Evolutionary conservation across 108 stramenopile genomes (phyloP).

Genomic region (Nannochloropsis gaditana): DNA sequence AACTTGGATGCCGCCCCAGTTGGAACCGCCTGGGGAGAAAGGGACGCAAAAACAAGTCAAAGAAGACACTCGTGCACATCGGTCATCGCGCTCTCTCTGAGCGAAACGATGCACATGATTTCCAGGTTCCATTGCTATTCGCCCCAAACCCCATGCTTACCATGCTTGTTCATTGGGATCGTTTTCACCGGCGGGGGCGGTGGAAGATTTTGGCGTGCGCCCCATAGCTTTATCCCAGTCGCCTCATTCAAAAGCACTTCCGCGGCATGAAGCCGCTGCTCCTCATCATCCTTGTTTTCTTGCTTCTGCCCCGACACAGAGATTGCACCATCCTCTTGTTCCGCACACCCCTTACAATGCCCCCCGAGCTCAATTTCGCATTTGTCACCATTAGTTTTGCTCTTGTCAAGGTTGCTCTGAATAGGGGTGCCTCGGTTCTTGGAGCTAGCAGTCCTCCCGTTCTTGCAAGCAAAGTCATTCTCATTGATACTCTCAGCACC

Average conservation of each 20-base stretch:
- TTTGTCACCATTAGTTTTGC: not conserved
- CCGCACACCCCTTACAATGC: not conserved
- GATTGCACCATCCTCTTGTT: not conserved
- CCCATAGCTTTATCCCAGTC: not conserved
- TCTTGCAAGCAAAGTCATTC: no score
- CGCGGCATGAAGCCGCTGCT: not conserved
- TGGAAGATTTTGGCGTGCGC: no score
- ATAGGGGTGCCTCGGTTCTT: not conserved
- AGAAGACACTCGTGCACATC: no score
- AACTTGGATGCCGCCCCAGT: conserved; percentile 13
- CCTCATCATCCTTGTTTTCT: not conserved
- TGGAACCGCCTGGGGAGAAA: not conserved
- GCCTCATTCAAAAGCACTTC: not conserved
- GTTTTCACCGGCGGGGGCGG: not conserved
- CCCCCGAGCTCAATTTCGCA: not conserved
- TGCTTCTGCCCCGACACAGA: not conserved
- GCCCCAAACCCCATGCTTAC: not conserved
- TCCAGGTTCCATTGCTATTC: no score
- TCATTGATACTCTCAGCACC: no score
- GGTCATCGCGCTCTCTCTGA: no score
- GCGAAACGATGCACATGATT: no score
- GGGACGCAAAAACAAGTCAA: not conserved
- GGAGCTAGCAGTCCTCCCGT: not conserved
- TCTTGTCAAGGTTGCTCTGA: not conserved
- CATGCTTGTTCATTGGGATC: not conserved